Conservation (phyloP, 441 rosid species). For the Erysimum cheiri region DNA sequence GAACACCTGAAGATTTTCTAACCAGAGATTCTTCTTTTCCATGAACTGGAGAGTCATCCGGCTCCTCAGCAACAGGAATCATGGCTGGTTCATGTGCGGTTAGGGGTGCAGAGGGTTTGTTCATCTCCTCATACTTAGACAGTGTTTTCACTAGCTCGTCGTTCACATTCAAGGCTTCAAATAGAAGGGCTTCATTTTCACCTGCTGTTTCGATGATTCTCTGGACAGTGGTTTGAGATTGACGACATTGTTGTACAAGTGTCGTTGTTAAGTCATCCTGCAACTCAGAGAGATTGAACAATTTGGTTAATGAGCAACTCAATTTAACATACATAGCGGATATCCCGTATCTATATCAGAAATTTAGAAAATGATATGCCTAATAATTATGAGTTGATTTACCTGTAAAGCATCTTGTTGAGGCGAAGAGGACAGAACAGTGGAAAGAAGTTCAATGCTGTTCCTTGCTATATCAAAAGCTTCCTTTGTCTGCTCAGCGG, state of each 20-base stretch:
- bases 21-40: slow-evolving; percentile 63
- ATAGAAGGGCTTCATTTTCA: slow-evolving; percentile 84
- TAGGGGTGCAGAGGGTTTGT: slow-evolving; percentile 57
- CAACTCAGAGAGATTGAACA: slow-evolving; percentile 1
- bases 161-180: slow-evolving; percentile 85
- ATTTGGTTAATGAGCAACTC: slow-evolving; percentile 1
- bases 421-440: slow-evolving; percentile 86
- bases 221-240: slow-evolving; percentile 65
- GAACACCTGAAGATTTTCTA: slow-evolving; percentile 67
- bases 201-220: slow-evolving; percentile 90
- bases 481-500: slow-evolving; percentile 89
- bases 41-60: slow-evolving; percentile 75
- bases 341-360: background rate
- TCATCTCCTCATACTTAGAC: slow-evolving; percentile 70
- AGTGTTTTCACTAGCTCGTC: slow-evolving; percentile 84
- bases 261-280: slow-evolving; percentile 86
- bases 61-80: slow-evolving; percentile 90
- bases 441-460: slow-evolving; percentile 86
- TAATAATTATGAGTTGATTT: slow-evolving; percentile 8
- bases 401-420: slow-evolving; percentile 83
- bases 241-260: slow-evolving; percentile 85
- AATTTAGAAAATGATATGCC: slow-evolving; percentile 6
- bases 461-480: slow-evolving; percentile 92
- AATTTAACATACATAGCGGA: background rate
- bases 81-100: slow-evolving; percentile 78